A percentile compares a stretch with the other conserved stretches of the same genome.
These are phyloP conservation scores for Rossbeevera mucosa DNA, from an alignment of 768 basidiomycete genomes.

Conservation along the genomic window DNA sequence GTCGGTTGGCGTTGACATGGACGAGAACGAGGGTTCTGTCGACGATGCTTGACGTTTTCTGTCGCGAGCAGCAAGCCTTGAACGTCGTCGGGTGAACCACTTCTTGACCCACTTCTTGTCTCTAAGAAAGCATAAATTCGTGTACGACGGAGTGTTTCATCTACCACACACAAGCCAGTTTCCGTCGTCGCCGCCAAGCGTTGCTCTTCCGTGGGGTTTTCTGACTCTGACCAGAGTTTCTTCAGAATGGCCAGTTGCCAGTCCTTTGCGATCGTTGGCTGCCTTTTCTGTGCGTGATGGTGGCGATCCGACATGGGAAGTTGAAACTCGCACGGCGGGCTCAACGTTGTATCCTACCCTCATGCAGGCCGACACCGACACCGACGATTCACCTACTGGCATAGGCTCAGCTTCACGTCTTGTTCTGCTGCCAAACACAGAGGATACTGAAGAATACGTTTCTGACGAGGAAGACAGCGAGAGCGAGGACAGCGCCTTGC, in stretches of 20 bases:
- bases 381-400: constrained; percentile 17
- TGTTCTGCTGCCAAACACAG: constrained; percentile 57
- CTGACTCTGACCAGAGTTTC: constrained; percentile 18
- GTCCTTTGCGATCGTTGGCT: constrained; percentile 17
- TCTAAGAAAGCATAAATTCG: constrained; percentile 8
- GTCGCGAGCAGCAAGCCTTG: constrained; percentile 12
- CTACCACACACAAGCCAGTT: constrained; percentile 29
- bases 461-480: constrained; percentile 39
- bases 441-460: constrained; percentile 32
- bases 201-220: constrained; percentile 23
- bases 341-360: constrained; percentile 1
- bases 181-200: constrained; percentile 18
- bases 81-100: constrained; percentile 30
- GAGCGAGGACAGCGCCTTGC: constrained; percentile 32
- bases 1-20: constrained; percentile 2
- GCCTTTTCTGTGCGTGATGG: constrained; percentile 2
- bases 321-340: constrained; percentile 16
- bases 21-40: no score
- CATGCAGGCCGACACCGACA: constrained; percentile 14
- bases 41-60: constrained; percentile 1
- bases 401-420: constrained; percentile 50
- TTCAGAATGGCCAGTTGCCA: constrained; percentile 31
- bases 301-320: not conserved
- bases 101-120: constrained; percentile 28
- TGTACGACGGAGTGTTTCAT: constrained; percentile 2